Evolutionary conservation across 1,284 basidiomycete genomes (phyloP), one percentile per base, ranked within the genome.

Genomic region (Austroboletus niveus): DNA sequence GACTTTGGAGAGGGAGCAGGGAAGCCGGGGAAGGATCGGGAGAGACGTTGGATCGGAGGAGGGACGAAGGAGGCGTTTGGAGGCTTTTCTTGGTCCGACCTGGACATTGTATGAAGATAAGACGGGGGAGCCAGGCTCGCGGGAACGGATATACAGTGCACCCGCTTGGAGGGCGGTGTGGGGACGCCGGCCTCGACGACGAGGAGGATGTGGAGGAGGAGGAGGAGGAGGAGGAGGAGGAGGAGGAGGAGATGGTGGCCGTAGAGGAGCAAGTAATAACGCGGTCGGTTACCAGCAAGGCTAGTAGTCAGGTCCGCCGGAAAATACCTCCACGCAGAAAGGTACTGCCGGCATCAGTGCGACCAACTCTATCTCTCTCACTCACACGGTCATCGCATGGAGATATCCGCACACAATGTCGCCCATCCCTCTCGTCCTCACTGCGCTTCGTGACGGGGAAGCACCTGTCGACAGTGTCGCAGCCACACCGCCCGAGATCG

Each of bases 21-120:
- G 4, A 51, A 30, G 30, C 49, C 45, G 5, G 55, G n/a, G 42
- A 60, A 36, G 3, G 66, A 64, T 10, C 62, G 56, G 9, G 64
- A 66, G 6, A 66, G 44, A 12, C 64, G 47, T 49, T 64, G 66
- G 0, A 70, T 29, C 3, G 65, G 65, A 0, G 68, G 68, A 10
- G 68, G 65, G 17, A 70, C 49, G 34, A 62, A 66, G 48, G 30
- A 32, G 0, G 55, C 31, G 27, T 12, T 31, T 4, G 54, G 9
- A 20, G 52, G 45, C 34, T 51, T 66, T 36, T 69, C 68, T 27
- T 34, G 32, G 32, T 14, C 32, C 14, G 32, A 34, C 32, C 10
- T 14, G 7, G 14, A 14, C 10, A 14, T 34, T 9, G 14, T 34
- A 34, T 10, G 32, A 34, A 30, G 30, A 31, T 40, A 15, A 24